Evolutionary conservation across 164 flowering plant genomes (phyloP).

Genomic region (Stephania yunnanensis): DNA sequence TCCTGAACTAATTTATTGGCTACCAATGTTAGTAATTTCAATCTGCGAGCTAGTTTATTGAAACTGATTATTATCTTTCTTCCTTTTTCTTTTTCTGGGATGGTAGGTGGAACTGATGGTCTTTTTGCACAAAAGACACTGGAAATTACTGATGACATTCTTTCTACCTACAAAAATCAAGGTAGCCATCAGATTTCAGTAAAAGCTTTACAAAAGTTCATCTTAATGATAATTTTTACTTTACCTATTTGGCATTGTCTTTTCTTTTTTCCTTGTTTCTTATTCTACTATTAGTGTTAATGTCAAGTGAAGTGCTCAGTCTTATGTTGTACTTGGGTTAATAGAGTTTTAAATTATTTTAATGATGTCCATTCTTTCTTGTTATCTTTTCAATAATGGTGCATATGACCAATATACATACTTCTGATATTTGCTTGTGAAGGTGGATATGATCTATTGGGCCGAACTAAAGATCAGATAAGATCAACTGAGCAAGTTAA

Average conservation of each 20-base stretch:
- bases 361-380: not conserved
- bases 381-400: not conserved
- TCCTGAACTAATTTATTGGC: not conserved
- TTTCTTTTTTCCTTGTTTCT: not conserved
- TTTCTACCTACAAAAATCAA: slow-evolving; percentile 87
- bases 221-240: not conserved
- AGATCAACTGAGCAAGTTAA: slow-evolving; percentile 97
- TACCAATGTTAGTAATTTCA: too few species aligned
- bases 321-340: not conserved
- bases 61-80: not conserved
- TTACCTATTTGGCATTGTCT: not conserved
- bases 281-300: not conserved
- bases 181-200: slow-evolving; percentile 34
- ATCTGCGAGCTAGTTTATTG: not conserved
- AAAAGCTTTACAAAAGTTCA: not conserved
- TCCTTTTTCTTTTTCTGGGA: slow-evolving; percentile 8
- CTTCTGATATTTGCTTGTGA: slow-evolving; percentile 12
- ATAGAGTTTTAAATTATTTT: not conserved
- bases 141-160: slow-evolving; percentile 80
- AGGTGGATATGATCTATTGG: slow-evolving; percentile 99
- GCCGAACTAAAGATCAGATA: slow-evolving; percentile 94
- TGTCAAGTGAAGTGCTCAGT: not conserved
- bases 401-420: not conserved
- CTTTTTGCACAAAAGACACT: slow-evolving; percentile 87
- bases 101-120: slow-evolving; percentile 92